phyloP scores from a whole-genome alignment of 306 rosid genomes.

The Cicer arietinum region DNA sequence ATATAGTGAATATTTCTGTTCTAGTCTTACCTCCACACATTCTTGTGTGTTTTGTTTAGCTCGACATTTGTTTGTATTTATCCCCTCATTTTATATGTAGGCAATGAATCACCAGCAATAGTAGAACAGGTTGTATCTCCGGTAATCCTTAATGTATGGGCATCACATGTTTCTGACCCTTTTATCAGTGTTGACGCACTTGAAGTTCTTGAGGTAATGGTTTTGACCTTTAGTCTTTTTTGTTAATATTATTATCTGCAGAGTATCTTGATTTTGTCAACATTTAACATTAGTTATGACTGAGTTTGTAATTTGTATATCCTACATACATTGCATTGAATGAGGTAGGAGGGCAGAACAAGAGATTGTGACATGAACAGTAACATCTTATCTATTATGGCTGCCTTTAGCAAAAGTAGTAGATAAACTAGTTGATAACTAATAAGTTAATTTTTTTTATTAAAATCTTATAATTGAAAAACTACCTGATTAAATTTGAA shows the following conservation, averaged over 20 bases:
- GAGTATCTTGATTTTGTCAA: slow-evolving; percentile 28
- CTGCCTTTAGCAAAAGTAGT: background rate
- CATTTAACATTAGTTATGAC: slow-evolving; percentile 32
- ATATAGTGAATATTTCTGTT: background rate
- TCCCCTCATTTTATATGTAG: slow-evolving; percentile 50
- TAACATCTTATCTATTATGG: background rate
- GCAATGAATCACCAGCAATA: slow-evolving; percentile 62
- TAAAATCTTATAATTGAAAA: background rate
- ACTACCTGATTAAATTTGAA: background rate
- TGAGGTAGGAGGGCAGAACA: background rate
- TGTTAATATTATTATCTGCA: slow-evolving; percentile 20
- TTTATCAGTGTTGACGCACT: slow-evolving; percentile 89
- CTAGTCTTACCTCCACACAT: background rate
- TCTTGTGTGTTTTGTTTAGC: background rate
- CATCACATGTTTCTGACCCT: slow-evolving; percentile 86
- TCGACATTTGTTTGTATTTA: slow-evolving; percentile 37
- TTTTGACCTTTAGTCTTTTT: slow-evolving; percentile 38
- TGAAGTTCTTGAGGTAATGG: slow-evolving; percentile 90
- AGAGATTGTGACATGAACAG: background rate
- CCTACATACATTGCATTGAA: background rate
- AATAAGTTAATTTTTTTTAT: background rate
- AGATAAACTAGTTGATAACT: background rate
- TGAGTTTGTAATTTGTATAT: background rate
- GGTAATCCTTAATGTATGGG: slow-evolving; percentile 84
- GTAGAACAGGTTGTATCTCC: slow-evolving; percentile 84